Evolutionary conservation across 164 flowering plant genomes (phyloP), one percentile per base, ranked within the genome.

Genomic region (Chloranthus sessilifolius): DNA sequence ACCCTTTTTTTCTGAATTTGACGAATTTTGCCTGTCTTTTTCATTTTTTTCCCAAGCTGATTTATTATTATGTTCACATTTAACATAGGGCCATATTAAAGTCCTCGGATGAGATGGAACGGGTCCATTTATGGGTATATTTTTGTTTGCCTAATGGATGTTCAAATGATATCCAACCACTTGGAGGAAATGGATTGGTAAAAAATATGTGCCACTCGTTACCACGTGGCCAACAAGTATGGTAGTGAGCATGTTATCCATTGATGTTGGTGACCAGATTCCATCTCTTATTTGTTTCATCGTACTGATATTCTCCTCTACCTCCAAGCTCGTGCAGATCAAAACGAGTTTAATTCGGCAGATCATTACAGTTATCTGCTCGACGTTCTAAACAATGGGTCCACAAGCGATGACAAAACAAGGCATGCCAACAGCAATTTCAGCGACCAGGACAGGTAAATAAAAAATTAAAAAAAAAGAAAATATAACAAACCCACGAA

Each of bases 381-480:
- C 12, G 79, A 74, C 58, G 74, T 67, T 50, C 43, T 76, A 21
- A 70, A 69, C 45, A 62, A 55, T 57, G 72, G 67, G 28, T 66
- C 79, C 6, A 27, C 67, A 6, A 66, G 62, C 39, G 71, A 64
- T 35, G 75, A 77, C 31, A 66, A 65, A 50, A 28, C 45, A 25
- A 66, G 61, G 56, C 64, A 59, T 46, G 12, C 46, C 3, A 62
- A 63, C 61, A 52, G 55, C 58, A 73, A 51, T 34, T 46, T 67
- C 61, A 50, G 43, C 48, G 77, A 75, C 46, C 78, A 72, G 29
- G 81, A 77, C 15, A 71, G 79, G 89, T 77, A 66, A 37, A 10
- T 20, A 33, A 1, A 23, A 15, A 25, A 37, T 35, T 1, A 0
- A 2, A 15, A 3, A 5, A 56, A 3, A 3, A n/a, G n/a, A n/a